A percentile compares a stretch with the other conserved stretches of the same genome.
Conservation (phyloP, 106 monocot genomes). For the Dendrobium nobile region DNA sequence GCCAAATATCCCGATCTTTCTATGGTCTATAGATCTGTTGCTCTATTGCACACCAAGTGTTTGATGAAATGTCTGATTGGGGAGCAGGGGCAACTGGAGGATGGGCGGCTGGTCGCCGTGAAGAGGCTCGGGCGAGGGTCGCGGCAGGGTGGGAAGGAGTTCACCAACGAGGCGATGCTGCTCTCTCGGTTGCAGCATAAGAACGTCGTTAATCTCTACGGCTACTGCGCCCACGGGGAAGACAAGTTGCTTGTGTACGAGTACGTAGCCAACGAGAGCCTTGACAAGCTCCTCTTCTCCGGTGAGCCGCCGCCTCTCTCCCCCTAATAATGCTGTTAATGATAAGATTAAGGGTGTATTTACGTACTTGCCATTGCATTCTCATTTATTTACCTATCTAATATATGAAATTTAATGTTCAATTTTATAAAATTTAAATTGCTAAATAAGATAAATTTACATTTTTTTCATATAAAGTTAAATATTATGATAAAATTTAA, state of each 20-base stretch:
- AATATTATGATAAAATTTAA: too few species aligned
- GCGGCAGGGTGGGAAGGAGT: conserved; percentile 59
- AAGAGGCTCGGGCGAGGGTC: conserved; percentile 57
- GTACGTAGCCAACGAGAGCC: conserved; percentile 64
- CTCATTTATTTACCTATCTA: too few species aligned
- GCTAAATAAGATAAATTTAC: too few species aligned
- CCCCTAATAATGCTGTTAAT: not conserved
- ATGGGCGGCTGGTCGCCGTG: conserved; percentile 73
- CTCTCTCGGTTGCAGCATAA: conserved; percentile 68
- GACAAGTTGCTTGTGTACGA: conserved; percentile 81
- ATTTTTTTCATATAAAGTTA: too few species aligned
- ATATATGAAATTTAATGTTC: too few species aligned
- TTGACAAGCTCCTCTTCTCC: conserved; percentile 68
- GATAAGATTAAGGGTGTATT: too few species aligned
- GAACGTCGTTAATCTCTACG: conserved; percentile 71
- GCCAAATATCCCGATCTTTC: too few species aligned
- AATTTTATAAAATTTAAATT: too few species aligned
- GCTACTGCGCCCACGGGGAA: conserved; percentile 46
- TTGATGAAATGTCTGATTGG: not conserved
- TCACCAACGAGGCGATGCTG: conserved; percentile 66
- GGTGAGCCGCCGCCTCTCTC: conserved; percentile 15
- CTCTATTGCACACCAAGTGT: not conserved
- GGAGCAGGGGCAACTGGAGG: conserved; percentile 47
- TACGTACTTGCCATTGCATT: too few species aligned
- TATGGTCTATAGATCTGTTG: too few species aligned